These are phyloP conservation scores for Debaryomyces fabryi DNA, from an alignment of 1,139 yeast genomes.

Conservation along the genomic window DNA sequence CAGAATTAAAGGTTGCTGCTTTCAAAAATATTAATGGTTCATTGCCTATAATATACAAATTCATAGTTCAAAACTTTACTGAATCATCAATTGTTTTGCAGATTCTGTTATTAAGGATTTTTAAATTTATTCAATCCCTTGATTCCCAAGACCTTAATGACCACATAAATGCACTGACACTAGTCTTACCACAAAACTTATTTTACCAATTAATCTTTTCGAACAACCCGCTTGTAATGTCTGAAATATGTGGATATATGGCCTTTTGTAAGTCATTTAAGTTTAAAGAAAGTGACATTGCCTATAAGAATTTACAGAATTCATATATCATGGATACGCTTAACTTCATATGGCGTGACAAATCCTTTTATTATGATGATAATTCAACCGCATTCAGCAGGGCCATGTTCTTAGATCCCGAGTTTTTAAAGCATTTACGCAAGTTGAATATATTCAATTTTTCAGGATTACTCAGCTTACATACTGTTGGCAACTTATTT, in stretches of 20 bases:
- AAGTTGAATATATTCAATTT: conserved; percentile 33
- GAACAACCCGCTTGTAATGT: conserved; percentile 45
- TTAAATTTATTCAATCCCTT: conserved; percentile 16
- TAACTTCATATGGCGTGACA: conserved; percentile 66
- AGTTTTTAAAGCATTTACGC: conserved; percentile 38
- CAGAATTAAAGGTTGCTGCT: neutral
- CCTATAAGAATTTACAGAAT: conserved; percentile 46
- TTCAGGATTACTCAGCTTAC: conserved; percentile 25
- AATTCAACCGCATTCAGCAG: conserved; percentile 24
- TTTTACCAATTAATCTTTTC: conserved; percentile 39
- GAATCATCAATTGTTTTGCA: conserved; percentile 7
- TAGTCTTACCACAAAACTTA: conserved; percentile 44
- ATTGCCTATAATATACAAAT: conserved; percentile 12
- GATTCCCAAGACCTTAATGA: conserved; percentile 14
- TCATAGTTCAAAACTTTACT: conserved; percentile 6
- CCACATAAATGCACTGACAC: conserved; percentile 12
- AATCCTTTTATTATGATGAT: conserved; percentile 26
- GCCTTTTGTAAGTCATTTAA: conserved; percentile 41
- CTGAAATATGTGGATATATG: conserved; percentile 54
- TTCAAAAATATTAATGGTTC: conserved; percentile 13
- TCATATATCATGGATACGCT: conserved; percentile 61
- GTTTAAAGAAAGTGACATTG: conserved; percentile 20
- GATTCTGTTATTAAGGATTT: conserved; percentile 13
- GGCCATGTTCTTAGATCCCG: conserved; percentile 45
- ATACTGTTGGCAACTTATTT: conserved; percentile 52